A percentile compares a stretch with the other conserved stretches of the same genome.
Conservation (phyloP, 352 stramenopile genomes). For the Globisporangium nunn region DNA sequence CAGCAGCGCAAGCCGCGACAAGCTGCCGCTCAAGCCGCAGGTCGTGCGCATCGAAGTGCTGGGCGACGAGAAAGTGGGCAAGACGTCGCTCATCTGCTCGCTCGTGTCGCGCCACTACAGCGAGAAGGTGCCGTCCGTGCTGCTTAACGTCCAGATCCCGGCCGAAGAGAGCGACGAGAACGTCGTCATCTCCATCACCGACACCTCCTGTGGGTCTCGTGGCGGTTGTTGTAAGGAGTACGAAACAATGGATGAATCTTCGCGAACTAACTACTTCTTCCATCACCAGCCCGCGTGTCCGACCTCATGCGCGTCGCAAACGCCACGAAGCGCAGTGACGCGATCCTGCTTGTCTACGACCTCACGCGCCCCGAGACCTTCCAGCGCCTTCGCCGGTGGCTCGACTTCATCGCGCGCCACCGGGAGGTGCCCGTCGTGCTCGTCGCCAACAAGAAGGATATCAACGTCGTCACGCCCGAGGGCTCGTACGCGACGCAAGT, state of each 20-base stretch:
- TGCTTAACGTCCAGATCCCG: constrained; percentile 86
- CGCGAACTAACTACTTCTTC: no score
- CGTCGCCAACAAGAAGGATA: constrained; percentile 86
- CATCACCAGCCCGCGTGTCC: constrained; percentile 43
- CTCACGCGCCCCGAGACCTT: constrained; percentile 81
- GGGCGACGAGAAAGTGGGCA: constrained; percentile 87
- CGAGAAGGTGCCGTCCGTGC: constrained; percentile 79
- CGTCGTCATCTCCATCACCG: constrained; percentile 86
- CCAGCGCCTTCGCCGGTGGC: constrained; percentile 74
- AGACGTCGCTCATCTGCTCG: constrained; percentile 89
- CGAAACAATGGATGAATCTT: no score
- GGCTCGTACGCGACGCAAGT: constrained; percentile 68
- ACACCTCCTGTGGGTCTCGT: constrained; percentile 65
- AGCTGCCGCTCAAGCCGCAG: constrained; percentile 65
- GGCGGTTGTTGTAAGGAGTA: not conserved
- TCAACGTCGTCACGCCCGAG: constrained; percentile 58
- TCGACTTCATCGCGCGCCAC: constrained; percentile 82
- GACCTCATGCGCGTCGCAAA: constrained; percentile 84
- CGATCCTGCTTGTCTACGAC: constrained; percentile 84
- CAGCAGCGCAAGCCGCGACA: constrained; percentile 19
- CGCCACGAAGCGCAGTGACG: constrained; percentile 77
- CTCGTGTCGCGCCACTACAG: constrained; percentile 85
- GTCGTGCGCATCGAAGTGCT: constrained; percentile 85
- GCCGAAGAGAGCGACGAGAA: constrained; percentile 87
- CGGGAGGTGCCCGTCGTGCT: constrained; percentile 85